Conservation (phyloP, 768 basidiomycete genomes). For the Leccinum variicolor region DNA sequence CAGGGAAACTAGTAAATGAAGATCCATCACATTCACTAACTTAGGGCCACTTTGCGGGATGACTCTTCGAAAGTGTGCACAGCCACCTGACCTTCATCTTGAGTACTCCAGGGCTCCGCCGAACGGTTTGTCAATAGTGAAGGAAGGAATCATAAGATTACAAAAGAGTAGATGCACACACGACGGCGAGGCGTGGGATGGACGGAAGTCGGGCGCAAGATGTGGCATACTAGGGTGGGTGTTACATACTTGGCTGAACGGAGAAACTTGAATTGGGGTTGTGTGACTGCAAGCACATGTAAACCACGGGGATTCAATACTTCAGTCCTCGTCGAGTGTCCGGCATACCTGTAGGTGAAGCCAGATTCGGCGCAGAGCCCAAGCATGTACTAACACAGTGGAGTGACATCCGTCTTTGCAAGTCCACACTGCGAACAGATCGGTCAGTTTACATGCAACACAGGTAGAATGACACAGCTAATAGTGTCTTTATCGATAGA, state of each 20-base stretch:
- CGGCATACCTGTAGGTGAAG: constrained; percentile 58
- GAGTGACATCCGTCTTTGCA: constrained; percentile 57
- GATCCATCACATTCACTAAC: neutral
- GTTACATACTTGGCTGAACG: neutral
- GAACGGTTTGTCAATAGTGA: constrained; percentile 54
- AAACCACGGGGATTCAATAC: constrained; percentile 32
- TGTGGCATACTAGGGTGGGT: constrained; percentile 64
- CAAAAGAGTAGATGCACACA: constrained; percentile 65
- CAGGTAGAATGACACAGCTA: neutral
- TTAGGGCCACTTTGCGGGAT: neutral
- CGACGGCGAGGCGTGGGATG: constrained; percentile 59
- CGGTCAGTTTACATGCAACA: constrained; percentile 32
- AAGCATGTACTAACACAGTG: constrained; percentile 35
- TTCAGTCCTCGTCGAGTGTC: constrained; percentile 64
- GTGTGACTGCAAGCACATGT: constrained; percentile 39
- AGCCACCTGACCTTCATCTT: constrained; percentile 43
- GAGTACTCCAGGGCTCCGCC: constrained; percentile 52
- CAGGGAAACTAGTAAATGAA: neutral
- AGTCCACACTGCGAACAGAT: constrained; percentile 48
- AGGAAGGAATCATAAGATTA: constrained; percentile 60
- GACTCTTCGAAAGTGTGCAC: constrained; percentile 37
- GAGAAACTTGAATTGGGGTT: neutral
- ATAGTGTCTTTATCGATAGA: constrained; percentile 41
- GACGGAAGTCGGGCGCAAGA: constrained; percentile 79
- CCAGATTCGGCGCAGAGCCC: neutral